Percentiles rank a stretch among this genome's conserved stretches.
These are phyloP conservation scores for Aspergillus leporis DNA, from an alignment of 495 filamentous ascomycete genomes.

Conservation along the genomic window DNA sequence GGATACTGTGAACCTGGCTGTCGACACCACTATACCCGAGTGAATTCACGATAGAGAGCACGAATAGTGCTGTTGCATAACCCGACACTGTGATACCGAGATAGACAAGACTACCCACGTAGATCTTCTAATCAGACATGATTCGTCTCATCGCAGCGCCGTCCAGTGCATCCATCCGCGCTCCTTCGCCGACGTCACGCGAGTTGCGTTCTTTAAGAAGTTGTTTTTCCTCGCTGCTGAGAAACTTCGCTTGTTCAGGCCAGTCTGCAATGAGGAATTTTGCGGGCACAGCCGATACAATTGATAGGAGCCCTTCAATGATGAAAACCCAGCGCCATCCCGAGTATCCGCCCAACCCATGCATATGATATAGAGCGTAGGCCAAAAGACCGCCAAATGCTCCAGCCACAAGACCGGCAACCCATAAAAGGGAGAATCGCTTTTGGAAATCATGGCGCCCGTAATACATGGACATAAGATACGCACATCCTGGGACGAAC, in stretches of 20 bases:
- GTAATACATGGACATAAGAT: slow-evolving; percentile 55
- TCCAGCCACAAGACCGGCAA: slow-evolving; percentile 52
- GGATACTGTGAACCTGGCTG: slow-evolving; percentile 39
- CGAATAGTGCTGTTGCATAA: slow-evolving; percentile 46
- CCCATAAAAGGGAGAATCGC: slow-evolving; percentile 55
- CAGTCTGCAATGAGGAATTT: slow-evolving; percentile 51
- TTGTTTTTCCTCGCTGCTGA: slow-evolving; percentile 43
- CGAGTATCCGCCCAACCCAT: slow-evolving; percentile 38
- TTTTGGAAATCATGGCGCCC: slow-evolving; percentile 52
- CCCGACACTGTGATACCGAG: slow-evolving; percentile 43
- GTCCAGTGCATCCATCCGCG: slow-evolving; percentile 46
- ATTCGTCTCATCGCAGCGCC: slow-evolving; percentile 39
- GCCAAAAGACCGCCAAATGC: slow-evolving; percentile 61
- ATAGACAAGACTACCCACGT: slow-evolving; percentile 42
- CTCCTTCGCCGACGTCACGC: slow-evolving; percentile 39
- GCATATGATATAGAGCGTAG: slow-evolving; percentile 53
- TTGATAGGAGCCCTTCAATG: slow-evolving; percentile 55
- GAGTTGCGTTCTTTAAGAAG: slow-evolving; percentile 40
- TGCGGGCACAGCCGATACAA: slow-evolving; percentile 40
- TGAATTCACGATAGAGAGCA: slow-evolving; percentile 44
- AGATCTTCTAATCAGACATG: slow-evolving; percentile 54
- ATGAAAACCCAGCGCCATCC: slow-evolving; percentile 59
- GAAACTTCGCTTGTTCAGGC: slow-evolving; percentile 42
- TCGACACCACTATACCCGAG: slow-evolving; percentile 40
- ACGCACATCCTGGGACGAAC: slow-evolving; percentile 52